Base-by-base conservation (phyloP, 345 rosid species). In the Leavenworthia alabamica region DNA sequence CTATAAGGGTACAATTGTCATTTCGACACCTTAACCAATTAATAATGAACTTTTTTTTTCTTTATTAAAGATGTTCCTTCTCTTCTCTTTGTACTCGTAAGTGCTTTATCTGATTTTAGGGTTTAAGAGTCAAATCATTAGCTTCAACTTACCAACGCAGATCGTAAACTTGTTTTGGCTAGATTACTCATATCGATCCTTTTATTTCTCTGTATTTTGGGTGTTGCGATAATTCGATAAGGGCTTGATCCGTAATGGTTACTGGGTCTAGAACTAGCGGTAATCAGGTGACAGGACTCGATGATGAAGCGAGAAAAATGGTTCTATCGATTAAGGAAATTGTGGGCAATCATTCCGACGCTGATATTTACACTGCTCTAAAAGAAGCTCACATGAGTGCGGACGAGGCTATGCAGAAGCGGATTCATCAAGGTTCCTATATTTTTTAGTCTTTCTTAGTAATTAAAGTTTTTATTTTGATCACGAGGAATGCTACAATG, bases 31-130 rank as follows among this genome's bases (percentile, higher is more conserved):
- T n/a, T n/a, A n/a, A n/a, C n/a, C n/a, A n/a, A n/a, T n/a, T n/a
- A n/a, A 0, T 23, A 45, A 22, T 5, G 8, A 14, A 7, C 16
- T 26, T 26, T 1, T 22, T 45, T n/a, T 26, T 42, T 17, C 24
- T 9, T 10, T 16, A 5, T n/a, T 13, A 43, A 69, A 67, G 70
- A 75, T 77, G 60, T 62, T 71, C 49, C 43, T 57, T 68, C 63
- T 37, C 32, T 8, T 64, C 55, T 56, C 66, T 27, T 14, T 23
- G 22, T 66, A 44, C 73, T 67, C 72, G 56, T 76, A 81, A 81
- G 57, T 56, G 40, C 54, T 52, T 14, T 56, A 7, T 53, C 15
- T 60, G 66, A 46, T 35, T 61, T 35, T 52, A 57, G 77, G 70
- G 64, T 63, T 74, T 74, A 63, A 57, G 54, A 35, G 31, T 28